Base-by-base conservation (phyloP, 306 rosid species). In the Lathyrus aphaca region DNA sequence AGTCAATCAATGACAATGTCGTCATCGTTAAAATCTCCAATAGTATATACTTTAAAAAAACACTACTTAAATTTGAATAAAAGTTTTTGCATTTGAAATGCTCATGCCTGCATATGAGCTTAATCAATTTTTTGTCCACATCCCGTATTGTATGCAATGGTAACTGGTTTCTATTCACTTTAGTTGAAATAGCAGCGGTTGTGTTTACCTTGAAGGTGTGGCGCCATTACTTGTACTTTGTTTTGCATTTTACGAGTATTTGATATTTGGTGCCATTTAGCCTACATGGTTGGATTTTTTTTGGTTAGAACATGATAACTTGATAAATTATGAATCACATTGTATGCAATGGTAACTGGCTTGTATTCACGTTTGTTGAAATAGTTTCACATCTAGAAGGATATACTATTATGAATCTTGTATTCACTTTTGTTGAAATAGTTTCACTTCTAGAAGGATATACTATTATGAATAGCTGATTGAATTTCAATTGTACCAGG, bases 401-500 rank as follows among this genome's bases (percentile, higher is more conserved):
- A n/a, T n/a, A n/a, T n/a, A n/a, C n/a, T n/a, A n/a, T n/a, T n/a
- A n/a, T n/a, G n/a, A n/a, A n/a, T n/a, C n/a, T n/a, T 62, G 32
- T 70, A 69, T 50, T 73, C 37, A 25, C 12, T 53, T 68, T 64
- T 55, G 42, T 50, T 8, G 15, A 69, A 19, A 64, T 73, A 10
- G 30, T 79, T 72, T 68, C 62, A 72, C 77, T 73, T 79, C 9
- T 16, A 51, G 53, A 65, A 56, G 13, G 60, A 45, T 79, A 32
- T 44, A 65, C 54, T 29, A 44, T 42, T 27, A 59, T 38, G 19
- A 17, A 29, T 56, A 7, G 39, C 39, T 74, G 65, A 73, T 68
- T 66, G 54, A 60, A 38, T 79, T 74, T 53, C 37, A 71, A 79
- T 77, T 59, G 57, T 14, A 67, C 74, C 99, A 94, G 97, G 82